Evolutionary conservation across 164 flowering plant genomes (phyloP).

Genomic region (Vitis amurensis): DNA sequence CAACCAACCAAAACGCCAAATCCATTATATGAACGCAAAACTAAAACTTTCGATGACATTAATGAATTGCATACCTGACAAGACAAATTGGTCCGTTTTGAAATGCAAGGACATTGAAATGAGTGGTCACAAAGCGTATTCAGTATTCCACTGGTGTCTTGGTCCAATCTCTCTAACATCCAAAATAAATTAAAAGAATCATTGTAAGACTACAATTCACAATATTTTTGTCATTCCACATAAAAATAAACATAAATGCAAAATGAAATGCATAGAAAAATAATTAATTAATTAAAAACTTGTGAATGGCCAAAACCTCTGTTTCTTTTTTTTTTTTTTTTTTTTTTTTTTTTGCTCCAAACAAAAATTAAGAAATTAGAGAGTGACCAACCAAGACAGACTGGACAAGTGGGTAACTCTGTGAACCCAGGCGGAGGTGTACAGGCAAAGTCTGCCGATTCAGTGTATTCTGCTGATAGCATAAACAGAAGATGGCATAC

Average conservation of each 20-base stretch:
- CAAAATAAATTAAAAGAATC: slow-evolving; percentile 5
- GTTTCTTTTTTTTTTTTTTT: no score
- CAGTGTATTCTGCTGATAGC: slow-evolving; percentile 61
- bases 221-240: neutral
- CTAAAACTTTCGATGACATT: no score
- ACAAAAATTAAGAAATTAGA: neutral
- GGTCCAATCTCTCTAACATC: slow-evolving; percentile 82
- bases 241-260: neutral
- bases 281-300: neutral
- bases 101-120: slow-evolving; percentile 84
- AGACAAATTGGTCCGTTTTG: slow-evolving; percentile 86
- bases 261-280: neutral
- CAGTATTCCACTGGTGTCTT: slow-evolving; percentile 87
- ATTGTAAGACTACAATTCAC: neutral
- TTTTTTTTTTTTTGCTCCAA: neutral
- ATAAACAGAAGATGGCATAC: slow-evolving; percentile 74
- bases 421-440: slow-evolving; percentile 67
- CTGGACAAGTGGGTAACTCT: slow-evolving; percentile 89
- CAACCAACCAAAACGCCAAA: no score
- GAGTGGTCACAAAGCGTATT: slow-evolving; percentile 89
- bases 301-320: no score
- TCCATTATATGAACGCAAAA: no score
- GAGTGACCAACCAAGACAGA: slow-evolving; percentile 76
- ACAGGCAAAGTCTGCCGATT: slow-evolving; percentile 54
- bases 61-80: slow-evolving; percentile 61